Conservation (phyloP, 352 stramenopile genomes). For the Pythium grandisporangium region DNA sequence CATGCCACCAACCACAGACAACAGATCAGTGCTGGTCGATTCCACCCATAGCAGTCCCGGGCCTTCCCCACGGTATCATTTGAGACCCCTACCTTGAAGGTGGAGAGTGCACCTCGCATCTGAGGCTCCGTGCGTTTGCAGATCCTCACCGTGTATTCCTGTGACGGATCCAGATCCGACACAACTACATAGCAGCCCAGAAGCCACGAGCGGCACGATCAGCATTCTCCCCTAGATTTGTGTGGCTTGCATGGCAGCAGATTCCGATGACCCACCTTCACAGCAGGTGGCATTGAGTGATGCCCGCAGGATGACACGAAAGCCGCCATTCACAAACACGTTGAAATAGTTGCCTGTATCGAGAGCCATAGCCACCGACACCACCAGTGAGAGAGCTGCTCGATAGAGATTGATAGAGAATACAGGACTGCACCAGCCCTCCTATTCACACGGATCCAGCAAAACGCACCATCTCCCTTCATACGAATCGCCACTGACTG, state of each 20-base stretch:
- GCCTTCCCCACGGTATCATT: no score
- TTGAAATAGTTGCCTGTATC: slow-evolving; percentile 89
- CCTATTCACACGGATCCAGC: background rate
- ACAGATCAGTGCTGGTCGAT: background rate
- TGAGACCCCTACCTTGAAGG: slow-evolving; percentile 81
- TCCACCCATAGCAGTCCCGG: background rate
- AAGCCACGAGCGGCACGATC: background rate
- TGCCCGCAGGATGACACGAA: slow-evolving; percentile 69
- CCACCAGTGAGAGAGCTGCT: no score
- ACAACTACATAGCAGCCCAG: slow-evolving; percentile 26
- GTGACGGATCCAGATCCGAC: slow-evolving; percentile 31
- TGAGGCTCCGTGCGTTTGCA: slow-evolving; percentile 80
- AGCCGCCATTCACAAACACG: slow-evolving; percentile 67
- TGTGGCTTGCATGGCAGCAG: no score
- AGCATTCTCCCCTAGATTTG: background rate
- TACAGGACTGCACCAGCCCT: no score
- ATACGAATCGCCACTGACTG: slow-evolving; percentile 64
- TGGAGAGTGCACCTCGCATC: slow-evolving; percentile 77
- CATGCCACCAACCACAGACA: no score
- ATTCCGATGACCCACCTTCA: slow-evolving; percentile 58
- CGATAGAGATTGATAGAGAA: no score
- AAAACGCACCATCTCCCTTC: slow-evolving; percentile 66
- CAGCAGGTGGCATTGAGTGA: slow-evolving; percentile 72
- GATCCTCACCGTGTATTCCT: slow-evolving; percentile 61
- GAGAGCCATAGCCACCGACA: no score